Conservation (phyloP, 192 early-diverging fungal species). For the Haplosporangium gracile region DNA sequence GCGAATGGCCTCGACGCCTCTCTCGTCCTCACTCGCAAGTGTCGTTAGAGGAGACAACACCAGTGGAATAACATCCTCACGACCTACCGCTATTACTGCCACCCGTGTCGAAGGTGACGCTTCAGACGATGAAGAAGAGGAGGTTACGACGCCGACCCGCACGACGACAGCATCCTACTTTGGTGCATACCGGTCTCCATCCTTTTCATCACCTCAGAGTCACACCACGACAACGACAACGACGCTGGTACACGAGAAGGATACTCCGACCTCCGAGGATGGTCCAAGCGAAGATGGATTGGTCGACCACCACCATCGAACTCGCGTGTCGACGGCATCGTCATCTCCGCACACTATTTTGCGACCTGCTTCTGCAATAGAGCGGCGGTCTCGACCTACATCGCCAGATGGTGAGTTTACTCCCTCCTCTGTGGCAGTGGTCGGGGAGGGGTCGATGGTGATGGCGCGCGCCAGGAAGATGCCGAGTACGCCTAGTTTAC, state of each 20-base stretch:
- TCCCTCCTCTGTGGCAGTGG: neutral
- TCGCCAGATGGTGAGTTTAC: neutral
- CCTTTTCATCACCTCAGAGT: slow-evolving; percentile 20
- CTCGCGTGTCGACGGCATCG: slow-evolving; percentile 10
- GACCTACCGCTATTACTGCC: no score
- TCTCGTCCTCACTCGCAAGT: neutral
- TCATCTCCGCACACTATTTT: neutral
- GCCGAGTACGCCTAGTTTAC: slow-evolving; percentile 25
- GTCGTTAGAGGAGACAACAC: neutral
- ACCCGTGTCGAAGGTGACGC: no score
- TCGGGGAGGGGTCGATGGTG: neutral
- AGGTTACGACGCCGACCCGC: neutral
- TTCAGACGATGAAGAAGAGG: neutral
- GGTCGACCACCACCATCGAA: neutral
- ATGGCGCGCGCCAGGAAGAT: slow-evolving; percentile 25
- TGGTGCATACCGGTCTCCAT: slow-evolving; percentile 41
- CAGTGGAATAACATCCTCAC: neutral
- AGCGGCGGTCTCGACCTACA: slow-evolving; percentile 16
- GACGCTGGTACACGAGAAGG: slow-evolving; percentile 5
- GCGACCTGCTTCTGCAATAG: neutral
- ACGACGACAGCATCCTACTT: slow-evolving; percentile 1
- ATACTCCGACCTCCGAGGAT: neutral
- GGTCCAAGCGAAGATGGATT: neutral
- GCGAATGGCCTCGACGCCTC: slow-evolving; percentile 46
- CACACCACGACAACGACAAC: neutral